Evolutionary conservation across 2,329 filamentous ascomycete species (phyloP), one percentile per base, ranked within the genome.

Genomic region (Colletotrichum sp.): DNA sequence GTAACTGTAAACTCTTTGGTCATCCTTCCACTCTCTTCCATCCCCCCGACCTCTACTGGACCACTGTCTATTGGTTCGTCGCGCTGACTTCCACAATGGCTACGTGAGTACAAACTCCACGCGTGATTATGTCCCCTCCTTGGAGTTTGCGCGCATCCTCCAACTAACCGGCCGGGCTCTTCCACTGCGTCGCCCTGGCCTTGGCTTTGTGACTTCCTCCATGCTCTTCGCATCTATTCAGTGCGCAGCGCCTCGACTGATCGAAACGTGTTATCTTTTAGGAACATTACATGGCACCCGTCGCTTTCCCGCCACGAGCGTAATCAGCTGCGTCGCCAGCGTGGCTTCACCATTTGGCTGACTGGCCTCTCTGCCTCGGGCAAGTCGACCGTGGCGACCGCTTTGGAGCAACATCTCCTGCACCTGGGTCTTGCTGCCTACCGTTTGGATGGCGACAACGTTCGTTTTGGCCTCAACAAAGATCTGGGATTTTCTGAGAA

Each of bases 381-480:
- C 83, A 99, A 99, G 88, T 98, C 96, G 68, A 99, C 97, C 74
- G 95, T 99, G 78, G 97, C 97, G 71, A 98, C 95, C 4, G 97
- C 97, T 18, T 94, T 99, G 55, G 97, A 99, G 90, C 96, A 98
- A 88, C 96, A 98, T 86, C 93, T 99, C 38, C 92, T 99, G 72
- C 96, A 98, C 85, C 90, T 95, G 13, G 94, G 93, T 58, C 88
- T 97, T 67, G 89, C 93, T 72, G 94, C 96, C 76, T 99, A 99
- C 91, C 93, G 97, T 69, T 93, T 99, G 34, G 97, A 99, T 86
- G 97, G 96, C 82, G 97, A 99, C 91, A 99, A 99, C 87, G 94
- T 99, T 79, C 96, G 97, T 77, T 98, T 99, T 88, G 97, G 97
- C 18, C 91, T 99, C 80, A 99, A 99, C 92, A 98, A 98, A 87